Evolutionary conservation across 495 filamentous ascomycete species (phyloP), one percentile per base, ranked within the genome.

Genomic region (Aspergillus avenaceus): DNA sequence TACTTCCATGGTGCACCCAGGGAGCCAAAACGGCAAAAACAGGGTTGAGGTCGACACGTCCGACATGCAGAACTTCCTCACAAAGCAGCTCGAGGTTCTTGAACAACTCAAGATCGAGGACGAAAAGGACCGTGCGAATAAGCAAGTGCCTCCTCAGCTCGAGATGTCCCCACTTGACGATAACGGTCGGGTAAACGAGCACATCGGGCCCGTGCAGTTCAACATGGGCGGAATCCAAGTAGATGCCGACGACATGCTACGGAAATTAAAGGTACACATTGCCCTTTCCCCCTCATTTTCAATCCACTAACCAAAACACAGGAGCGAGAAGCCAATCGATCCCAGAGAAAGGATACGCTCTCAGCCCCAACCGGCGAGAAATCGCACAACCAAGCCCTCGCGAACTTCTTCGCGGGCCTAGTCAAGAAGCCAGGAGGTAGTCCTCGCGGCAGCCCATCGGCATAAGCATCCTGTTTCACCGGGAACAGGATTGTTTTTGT

Each of bases 221-320:
- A 97, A 97, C 61, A 90, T 96, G 79, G 92, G 91, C 18, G 92
- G 92, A 48, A 96, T 97, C 47, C 91, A 97, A 61, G 90, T 97
- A 8, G 90, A 97, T 69, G 91, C 91, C 8, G 92, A 97, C 59
- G 93, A 96, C 54, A 93, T 95, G 87, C 67, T 96, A 42, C 86
- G 91, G 63, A 82, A 87, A 62, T 75, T 96, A 38, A 90, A 89
- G 80, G 90, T 93, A 19, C 45, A n/a, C 11, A 22, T 11, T 5
- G n/a, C 26, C 23, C 37, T 8, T 44, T 44, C 12, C 32, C 14
- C 31, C 22, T 29, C 38, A 23, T 4, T 16, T n/a, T 24, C 41
- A 28, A 18, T 54, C 31, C 26, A 19, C 45, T 55, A 50, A 47
- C 52, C 58, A 57, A 25, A 45, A 26, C 37, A 45, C 50, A 81